phyloP scores from a whole-genome alignment of 1,139 yeast species.

The Yamadazyma spencermartinsiae region DNA sequence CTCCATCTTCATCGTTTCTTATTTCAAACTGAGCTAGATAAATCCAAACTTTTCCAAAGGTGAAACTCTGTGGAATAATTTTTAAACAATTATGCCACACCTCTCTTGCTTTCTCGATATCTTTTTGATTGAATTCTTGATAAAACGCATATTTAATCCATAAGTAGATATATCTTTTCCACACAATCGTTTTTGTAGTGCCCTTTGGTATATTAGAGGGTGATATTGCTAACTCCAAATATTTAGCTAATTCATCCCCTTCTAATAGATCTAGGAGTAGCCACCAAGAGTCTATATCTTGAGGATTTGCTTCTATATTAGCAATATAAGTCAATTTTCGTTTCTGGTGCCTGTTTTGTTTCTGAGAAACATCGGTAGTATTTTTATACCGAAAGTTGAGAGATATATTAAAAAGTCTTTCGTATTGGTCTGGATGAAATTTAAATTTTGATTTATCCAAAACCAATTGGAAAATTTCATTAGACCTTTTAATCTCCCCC shows the following conservation, averaged over 20 bases:
- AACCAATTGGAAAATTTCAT: conserved; percentile 59
- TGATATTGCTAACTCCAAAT: conserved; percentile 49
- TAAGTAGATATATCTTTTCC: conserved; percentile 70
- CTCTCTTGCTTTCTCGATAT: conserved; percentile 47
- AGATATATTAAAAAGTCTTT: conserved; percentile 44
- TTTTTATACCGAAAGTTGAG: conserved; percentile 64
- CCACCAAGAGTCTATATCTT: conserved; percentile 85
- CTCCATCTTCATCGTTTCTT: conserved; percentile 45
- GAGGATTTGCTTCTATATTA: conserved; percentile 45
- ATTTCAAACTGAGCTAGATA: conserved; percentile 72
- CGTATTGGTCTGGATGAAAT: conserved; percentile 44
- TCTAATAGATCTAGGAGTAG: conserved; percentile 51
- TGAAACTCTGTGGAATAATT: conserved; percentile 60
- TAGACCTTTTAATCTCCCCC: conserved; percentile 64
- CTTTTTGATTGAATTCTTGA: conserved; percentile 53
- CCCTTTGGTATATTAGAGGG: conserved; percentile 30
- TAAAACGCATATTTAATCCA: conserved; percentile 70
- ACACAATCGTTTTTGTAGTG: conserved; percentile 40
- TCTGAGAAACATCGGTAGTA: conserved; percentile 42
- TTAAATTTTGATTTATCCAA: conserved; percentile 28
- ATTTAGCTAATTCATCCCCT: conserved; percentile 25
- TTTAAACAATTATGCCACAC: conserved; percentile 52
- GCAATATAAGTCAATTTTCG: conserved; percentile 58
- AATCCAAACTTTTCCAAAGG: conserved; percentile 77
- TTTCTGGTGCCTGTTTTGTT: conserved; percentile 50